Percentiles rank a stretch among this genome's conserved stretches.
Conservation (phyloP, 176 grass and related monocot species). For the Oryza rufipogon region DNA sequence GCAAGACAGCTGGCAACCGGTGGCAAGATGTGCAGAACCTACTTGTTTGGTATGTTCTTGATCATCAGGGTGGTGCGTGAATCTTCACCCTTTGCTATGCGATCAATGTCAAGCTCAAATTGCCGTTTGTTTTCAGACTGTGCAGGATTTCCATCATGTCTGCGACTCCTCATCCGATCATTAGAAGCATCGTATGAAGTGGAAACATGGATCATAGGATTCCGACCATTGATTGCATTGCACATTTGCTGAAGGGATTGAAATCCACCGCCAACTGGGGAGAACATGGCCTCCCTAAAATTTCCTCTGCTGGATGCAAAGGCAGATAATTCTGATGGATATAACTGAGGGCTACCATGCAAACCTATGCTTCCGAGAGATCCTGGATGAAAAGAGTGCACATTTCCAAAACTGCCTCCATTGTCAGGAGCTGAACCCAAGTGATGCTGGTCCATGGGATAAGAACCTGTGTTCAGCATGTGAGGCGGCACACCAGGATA, state of each 20-base stretch:
- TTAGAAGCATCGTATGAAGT: conserved; percentile 61
- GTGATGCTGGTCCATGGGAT: conserved; percentile 64
- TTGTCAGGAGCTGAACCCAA: conserved; percentile 63
- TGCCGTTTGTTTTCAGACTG: conserved; percentile 77
- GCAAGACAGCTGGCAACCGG: neutral
- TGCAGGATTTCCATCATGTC: conserved; percentile 62
- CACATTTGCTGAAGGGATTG: conserved; percentile 56
- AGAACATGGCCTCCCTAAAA: conserved; percentile 60
- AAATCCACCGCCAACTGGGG: conserved; percentile 49
- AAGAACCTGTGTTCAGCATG: conserved; percentile 36
- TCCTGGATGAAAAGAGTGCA: conserved; percentile 53
- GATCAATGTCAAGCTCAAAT: conserved; percentile 86
- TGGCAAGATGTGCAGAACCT: conserved; percentile 28
- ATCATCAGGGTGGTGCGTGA: conserved; percentile 93
- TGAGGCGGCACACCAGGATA: conserved; percentile 56
- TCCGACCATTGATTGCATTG: conserved; percentile 48
- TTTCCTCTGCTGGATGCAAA: conserved; percentile 50
- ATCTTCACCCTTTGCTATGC: conserved; percentile 74
- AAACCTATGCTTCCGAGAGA: conserved; percentile 57
- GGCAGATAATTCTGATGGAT: conserved; percentile 52
- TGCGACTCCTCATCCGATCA: conserved; percentile 75
- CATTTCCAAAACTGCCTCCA: conserved; percentile 36
- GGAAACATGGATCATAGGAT: conserved; percentile 53
- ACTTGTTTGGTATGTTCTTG: conserved; percentile 99
- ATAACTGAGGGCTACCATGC: conserved; percentile 57